These are phyloP conservation scores for Nitzschia putrida DNA, from an alignment of 108 stramenopile species.

Conservation along the genomic window DNA sequence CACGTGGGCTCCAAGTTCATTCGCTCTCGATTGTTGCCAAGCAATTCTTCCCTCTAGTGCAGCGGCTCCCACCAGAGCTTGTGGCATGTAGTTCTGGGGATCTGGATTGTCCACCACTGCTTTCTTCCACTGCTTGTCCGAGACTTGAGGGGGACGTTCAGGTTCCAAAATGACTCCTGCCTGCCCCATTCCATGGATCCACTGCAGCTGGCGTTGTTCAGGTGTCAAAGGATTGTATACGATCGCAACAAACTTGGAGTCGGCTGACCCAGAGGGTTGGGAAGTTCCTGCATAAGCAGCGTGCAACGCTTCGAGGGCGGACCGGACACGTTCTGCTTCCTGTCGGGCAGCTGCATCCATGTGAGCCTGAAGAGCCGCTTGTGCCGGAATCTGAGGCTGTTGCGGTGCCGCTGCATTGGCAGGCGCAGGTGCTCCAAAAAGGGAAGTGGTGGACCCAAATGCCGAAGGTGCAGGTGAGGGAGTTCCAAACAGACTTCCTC, in stretches of 20 bases:
- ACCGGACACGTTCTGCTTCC: slow-evolving; percentile 66
- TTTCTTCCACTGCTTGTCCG: slow-evolving; percentile 62
- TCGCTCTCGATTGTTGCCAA: slow-evolving; percentile 62
- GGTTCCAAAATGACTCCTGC: slow-evolving; percentile 38
- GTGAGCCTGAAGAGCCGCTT: slow-evolving; percentile 69
- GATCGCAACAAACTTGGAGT: slow-evolving; percentile 61
- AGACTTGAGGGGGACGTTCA: slow-evolving; percentile 66
- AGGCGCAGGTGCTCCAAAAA: slow-evolving; percentile 47
- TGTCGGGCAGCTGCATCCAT: slow-evolving; percentile 68
- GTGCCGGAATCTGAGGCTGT: slow-evolving; percentile 56
- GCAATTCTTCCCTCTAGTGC: slow-evolving; percentile 62
- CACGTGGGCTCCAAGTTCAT: slow-evolving; percentile 37
- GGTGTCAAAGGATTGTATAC: slow-evolving; percentile 73
- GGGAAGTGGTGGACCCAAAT: slow-evolving; percentile 49
- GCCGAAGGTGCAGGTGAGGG: slow-evolving; percentile 53
- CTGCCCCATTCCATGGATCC: slow-evolving; percentile 33
- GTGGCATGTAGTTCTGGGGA: slow-evolving; percentile 59
- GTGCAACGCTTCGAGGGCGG: slow-evolving; percentile 53
- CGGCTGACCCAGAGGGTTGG: slow-evolving; percentile 6
- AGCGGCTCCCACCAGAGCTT: slow-evolving; percentile 63
- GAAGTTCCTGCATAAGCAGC: slow-evolving; percentile 46
- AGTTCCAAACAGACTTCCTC: slow-evolving; percentile 40
- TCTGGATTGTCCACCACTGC: slow-evolving; percentile 85
- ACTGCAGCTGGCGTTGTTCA: slow-evolving; percentile 57
- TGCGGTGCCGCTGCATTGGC: slow-evolving; percentile 10